Conservation (phyloP, 2,329 filamentous ascomycete species). For the Xylogone sp. region DNA sequence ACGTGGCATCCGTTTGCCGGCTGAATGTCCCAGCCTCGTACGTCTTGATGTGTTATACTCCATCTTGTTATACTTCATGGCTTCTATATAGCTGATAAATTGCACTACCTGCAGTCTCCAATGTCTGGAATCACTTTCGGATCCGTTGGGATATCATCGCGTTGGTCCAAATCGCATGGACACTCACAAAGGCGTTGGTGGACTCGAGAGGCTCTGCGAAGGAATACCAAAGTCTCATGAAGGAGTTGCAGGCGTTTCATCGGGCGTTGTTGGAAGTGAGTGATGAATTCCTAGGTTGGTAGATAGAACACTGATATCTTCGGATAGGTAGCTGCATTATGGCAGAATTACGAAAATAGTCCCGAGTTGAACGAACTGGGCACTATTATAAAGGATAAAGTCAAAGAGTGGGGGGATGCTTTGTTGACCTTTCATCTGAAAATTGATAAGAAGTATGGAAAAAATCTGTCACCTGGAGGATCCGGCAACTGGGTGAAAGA, state of each 20-base stretch:
- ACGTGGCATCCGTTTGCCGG: too few species aligned
- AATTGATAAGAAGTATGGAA: constrained; percentile 7
- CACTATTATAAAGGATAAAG: constrained; percentile 1
- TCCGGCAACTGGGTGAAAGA: constrained; percentile 8
- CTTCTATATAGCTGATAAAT: too few species aligned
- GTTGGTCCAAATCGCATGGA: not conserved
- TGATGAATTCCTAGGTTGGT: too few species aligned
- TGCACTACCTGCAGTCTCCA: too few species aligned
- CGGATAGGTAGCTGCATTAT: constrained; percentile 3
- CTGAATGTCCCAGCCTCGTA: too few species aligned
- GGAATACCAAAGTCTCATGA: constrained; percentile 9
- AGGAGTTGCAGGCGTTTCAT: constrained; percentile 6
- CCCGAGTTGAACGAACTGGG: constrained; percentile 1
- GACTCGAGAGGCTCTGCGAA: constrained; percentile 5
- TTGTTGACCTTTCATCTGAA: constrained; percentile 5
- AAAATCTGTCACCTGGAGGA: not conserved
- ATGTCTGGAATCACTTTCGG: not conserved
- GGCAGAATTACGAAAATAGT: constrained; percentile 3
- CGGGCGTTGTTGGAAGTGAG: constrained; percentile 7
- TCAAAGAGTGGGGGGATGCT: constrained; percentile 3
- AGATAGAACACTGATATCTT: not conserved
- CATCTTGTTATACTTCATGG: too few species aligned
- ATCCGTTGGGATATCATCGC: constrained; percentile 3
- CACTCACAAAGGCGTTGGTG: constrained; percentile 1
- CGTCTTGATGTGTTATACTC: too few species aligned